Conservation (phyloP, 106 monocot species). For the Phalaenopsis equestris region DNA sequence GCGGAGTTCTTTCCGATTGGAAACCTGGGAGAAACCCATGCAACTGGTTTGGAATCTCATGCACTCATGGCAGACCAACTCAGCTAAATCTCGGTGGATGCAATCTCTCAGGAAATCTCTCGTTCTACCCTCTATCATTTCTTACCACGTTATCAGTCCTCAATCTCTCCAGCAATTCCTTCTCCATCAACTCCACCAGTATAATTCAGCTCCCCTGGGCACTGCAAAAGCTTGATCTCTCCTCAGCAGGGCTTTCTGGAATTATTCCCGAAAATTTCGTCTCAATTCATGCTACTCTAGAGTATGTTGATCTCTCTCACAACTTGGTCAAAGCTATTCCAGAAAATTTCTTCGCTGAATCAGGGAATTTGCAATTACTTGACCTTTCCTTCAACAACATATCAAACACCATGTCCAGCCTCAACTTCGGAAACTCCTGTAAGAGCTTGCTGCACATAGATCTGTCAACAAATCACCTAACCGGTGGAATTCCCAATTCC, state of each 20-base stretch:
- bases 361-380: conserved; percentile 33
- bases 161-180: conserved; percentile 56
- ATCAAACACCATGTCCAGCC: conserved; percentile 30
- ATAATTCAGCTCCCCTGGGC: conserved; percentile 39
- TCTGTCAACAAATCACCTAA: conserved; percentile 45
- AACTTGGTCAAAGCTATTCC: conserved; percentile 50
- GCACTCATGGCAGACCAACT: conserved; percentile 37
- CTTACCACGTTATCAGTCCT: conserved; percentile 40
- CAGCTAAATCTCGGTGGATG: conserved; percentile 36
- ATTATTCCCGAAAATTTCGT: conserved; percentile 29
- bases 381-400: conserved; percentile 74
- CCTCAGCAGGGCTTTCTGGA: conserved; percentile 39
- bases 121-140: conserved; percentile 33
- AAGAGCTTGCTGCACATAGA: conserved; percentile 37
- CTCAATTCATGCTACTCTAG: conserved; percentile 29
- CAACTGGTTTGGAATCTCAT: conserved; percentile 62
- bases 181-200: conserved; percentile 31
- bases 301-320: conserved; percentile 33
- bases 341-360: conserved; percentile 23
- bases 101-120: conserved; percentile 38
- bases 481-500: conserved; percentile 29
- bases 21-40: conserved; percentile 23
- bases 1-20: conserved; percentile 57
- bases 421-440: conserved; percentile 32
- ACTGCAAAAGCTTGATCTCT: conserved; percentile 47